Evolutionary conservation across 2,329 filamentous ascomycete genomes (phyloP), one percentile per base, ranked within the genome.

Genomic region (Dothideomycetidae sp.): DNA sequence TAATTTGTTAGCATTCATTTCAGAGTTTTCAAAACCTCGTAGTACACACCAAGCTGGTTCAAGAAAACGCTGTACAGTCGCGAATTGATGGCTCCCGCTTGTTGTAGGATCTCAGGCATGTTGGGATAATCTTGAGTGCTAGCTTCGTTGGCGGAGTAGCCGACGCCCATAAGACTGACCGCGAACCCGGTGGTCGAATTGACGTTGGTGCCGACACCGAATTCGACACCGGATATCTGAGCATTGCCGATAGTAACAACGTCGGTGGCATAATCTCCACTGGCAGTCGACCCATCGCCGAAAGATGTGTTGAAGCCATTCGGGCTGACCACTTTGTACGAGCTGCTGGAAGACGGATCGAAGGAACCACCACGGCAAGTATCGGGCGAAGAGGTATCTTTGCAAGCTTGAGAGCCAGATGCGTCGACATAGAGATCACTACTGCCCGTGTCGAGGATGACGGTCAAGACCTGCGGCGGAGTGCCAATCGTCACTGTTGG

Each of bases 401-500:
- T 17, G 42, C 52, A 55, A 5, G 47, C 43, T 3, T 37, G 18
- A 3, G 53, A 48, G 14, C 40, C 33, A 2, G 49, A 48, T 5
- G 51, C 45, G 36, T 53, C 48, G 37, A 55, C 48, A 39, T 53
- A 54, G 9, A 54, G 49, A 30, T 56, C 54, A 17, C 46, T 48
- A 33, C 50, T 53, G 30, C 54, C 54, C 31, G 54, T 55, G 33
- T 56, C 54, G 34, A 56, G 46, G 33, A 54, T 50, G 29, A 54
- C 51, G 10, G 48, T 47, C 31, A 53, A 48, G 4, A 39, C 29
- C 44, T 56, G 53, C 7, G 52, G 48, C 10, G 53, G 54, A 2
- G 51, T 54, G 12, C 54, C 54, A 11, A 54, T 48, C 9, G 52
- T 53, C 31, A 56, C 47, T 48, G 17, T 17, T 10, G 11, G 18